A percentile compares a stretch with the other conserved stretches of the same genome.
phyloP scores from a whole-genome alignment of 345 rosid genomes.

The Hypericum androsaemum region DNA sequence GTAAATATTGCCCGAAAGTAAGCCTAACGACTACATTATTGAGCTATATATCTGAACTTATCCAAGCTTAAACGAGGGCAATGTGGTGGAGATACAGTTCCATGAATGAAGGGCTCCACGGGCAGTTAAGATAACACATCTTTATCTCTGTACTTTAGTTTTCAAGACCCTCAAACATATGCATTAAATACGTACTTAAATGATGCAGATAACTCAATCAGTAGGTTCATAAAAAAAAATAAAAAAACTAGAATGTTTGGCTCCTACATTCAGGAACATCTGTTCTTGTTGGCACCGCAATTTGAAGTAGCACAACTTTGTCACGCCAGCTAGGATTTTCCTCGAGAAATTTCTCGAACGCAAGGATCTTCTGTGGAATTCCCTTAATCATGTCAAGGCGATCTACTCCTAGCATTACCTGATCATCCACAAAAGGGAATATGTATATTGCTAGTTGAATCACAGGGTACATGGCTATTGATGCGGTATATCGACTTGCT shows the following conservation, averaged over 20 bases:
- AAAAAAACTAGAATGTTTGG: constrained; percentile 11
- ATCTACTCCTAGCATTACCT: constrained; percentile 99
- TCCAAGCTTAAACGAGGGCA: too few relatives aligned
- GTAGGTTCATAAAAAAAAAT: background rate
- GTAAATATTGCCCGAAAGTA: too few relatives aligned
- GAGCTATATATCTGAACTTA: too few relatives aligned
- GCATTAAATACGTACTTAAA: background rate
- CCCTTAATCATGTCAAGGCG: constrained; percentile 99
- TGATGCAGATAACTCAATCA: constrained; percentile 1
- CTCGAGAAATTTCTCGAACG: constrained; percentile 98
- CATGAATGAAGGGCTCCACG: too few relatives aligned
- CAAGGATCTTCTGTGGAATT: constrained; percentile 96
- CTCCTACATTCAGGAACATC: constrained; percentile 96
- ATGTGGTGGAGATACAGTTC: too few relatives aligned
- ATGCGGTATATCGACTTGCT: background rate
- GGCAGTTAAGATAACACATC: too few relatives aligned
- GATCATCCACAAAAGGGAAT: constrained; percentile 10
- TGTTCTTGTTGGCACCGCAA: constrained; percentile 99
- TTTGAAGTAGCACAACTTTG: constrained; percentile 91
- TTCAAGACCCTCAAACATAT: background rate
- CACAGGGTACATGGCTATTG: background rate
- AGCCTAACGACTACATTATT: too few relatives aligned
- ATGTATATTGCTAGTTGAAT: too few relatives aligned
- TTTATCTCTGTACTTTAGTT: too few relatives aligned
- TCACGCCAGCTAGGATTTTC: constrained; percentile 93